Evolutionary conservation across 345 rosid species (phyloP), one percentile per base, ranked within the genome.

Genomic region (Adansonia digitata): DNA sequence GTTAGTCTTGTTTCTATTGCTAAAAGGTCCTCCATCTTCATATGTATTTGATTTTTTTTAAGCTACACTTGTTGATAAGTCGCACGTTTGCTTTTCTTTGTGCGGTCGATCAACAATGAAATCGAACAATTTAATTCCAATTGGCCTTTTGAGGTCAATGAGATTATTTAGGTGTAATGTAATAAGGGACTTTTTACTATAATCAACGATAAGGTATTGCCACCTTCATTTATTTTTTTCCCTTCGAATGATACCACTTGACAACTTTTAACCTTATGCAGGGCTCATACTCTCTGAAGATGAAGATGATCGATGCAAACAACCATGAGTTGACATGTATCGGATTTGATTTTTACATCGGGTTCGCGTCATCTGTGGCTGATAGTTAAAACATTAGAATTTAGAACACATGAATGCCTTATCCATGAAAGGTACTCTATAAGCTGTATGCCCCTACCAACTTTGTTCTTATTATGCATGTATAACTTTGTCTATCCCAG

Each of bases 281-380:
- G 99, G 98, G 99, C 20, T 72, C 96, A 5, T 95, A 93, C 86
- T 73, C 96, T 46, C 91, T 95, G 57, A 89, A 84, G 74, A 93
- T 95, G 99, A 93, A 81, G 91, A 93, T 95, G 97, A 31, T 73
- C 15, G 90, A 87, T 62, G 86, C 75, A 37, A 74, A 81, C 27
- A 81, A 84, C 29, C 42, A 74, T 37, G 86, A 87, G 81, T 73
- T 95, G 66, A 88, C 98, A 63, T 95, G 99, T 88, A 93, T 93
- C 74, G 63, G 77, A 69, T 95, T 95, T 70, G 87, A 82, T 74
- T 95, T 95, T 80, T 69, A 40, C 53, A 91, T 95, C 20, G 94
- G 96, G 60, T 85, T 92, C 39, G 83, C 74, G 74, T 82, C 93
- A 24, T 81, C 93, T 2, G 80, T 90, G 37, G 82, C 90, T 15